Base-by-base conservation (phyloP, 495 filamentous ascomycete species). In the Sphaerosporella brunnea region DNA sequence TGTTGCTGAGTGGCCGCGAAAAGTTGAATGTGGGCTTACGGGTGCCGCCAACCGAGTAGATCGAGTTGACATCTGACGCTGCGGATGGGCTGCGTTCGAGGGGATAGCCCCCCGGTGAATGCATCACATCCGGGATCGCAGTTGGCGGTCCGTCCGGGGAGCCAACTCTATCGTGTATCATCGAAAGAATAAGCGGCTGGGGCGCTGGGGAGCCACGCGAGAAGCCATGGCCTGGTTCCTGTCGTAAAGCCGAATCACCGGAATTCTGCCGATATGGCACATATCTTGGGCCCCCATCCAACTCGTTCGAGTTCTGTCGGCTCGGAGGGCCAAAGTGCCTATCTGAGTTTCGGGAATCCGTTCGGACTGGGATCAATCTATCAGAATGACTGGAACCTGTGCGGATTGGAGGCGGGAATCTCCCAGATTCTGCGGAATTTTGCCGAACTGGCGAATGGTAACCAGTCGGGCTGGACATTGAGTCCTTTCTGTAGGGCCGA, bases 11-110 rank as follows among this genome's bases (percentile, higher is more conserved):
- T 2, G 90, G 90, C 4, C 90, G 70, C 2, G 90, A 95, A 63
- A 96, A 96, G 62, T 96, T 97, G 60, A 87, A 88, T 1, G 80
- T 71, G 1, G 83, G 81, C 24, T 80, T 75, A 1, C 82, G 67
- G 16, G 68, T 67, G 15, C 78, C 74, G n/a, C 64, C 66, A 41
- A 66, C 63, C 0, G 79, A 82, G 25, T 50, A 55, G 15, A 59
- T 42, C 7, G 55, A 58, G 3, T 47, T 55, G 3, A 54, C 64
- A 43, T 62, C 62, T 36, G 72, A 74, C 25, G 45, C 45, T 8
- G 47, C 20, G 11, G 18, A 67, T 62, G 9, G 69, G 73, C 43
- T 70, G 10, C 47, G 47, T 35, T 49, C 47, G 36, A 42, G 26
- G 1, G 8, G 5, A 20, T 18, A 34, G 62, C 0, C 69, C 65